phyloP scores from a whole-genome alignment of 768 basidiomycete genomes.

The Sarcodon sp. region DNA sequence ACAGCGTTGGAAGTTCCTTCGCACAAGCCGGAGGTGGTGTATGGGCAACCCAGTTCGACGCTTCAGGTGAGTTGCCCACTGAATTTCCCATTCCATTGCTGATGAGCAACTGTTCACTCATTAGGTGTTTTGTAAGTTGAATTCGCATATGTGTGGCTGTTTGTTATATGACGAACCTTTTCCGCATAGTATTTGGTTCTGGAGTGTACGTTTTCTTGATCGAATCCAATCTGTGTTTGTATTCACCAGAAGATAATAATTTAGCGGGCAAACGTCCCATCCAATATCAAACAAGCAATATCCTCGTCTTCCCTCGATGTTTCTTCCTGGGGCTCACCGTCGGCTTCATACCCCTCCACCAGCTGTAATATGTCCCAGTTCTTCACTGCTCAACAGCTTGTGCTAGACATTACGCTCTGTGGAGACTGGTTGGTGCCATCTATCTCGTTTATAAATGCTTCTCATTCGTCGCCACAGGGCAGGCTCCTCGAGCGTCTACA shows the following conservation, averaged over 20 bases:
- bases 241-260: background rate
- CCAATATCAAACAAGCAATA: constrained; percentile 18
- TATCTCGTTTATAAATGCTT: background rate
- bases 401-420: constrained; percentile 47
- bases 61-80: constrained; percentile 31
- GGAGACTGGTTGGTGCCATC: constrained; percentile 28
- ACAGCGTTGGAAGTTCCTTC: constrained; percentile 28
- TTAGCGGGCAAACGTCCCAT: constrained; percentile 25
- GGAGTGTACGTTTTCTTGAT: constrained; percentile 20
- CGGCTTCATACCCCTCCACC: constrained; percentile 25
- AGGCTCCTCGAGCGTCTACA: constrained; percentile 31
- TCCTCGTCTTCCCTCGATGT: constrained; percentile 21
- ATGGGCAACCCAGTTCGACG: constrained; percentile 57
- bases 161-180: background rate
- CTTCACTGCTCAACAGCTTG: constrained; percentile 36
- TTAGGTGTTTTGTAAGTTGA: background rate
- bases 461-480: constrained; percentile 25
- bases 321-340: constrained; percentile 31
- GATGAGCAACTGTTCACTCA: constrained; percentile 1
- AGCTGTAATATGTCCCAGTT: constrained; percentile 30
- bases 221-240: background rate
- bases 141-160: background rate
- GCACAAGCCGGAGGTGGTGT: constrained; percentile 41
- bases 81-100: background rate
- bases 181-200: constrained; percentile 31